These are phyloP conservation scores for Pestalotiopsis sp. DNA, from an alignment of 2,329 filamentous ascomycete genomes.

Conservation along the genomic window DNA sequence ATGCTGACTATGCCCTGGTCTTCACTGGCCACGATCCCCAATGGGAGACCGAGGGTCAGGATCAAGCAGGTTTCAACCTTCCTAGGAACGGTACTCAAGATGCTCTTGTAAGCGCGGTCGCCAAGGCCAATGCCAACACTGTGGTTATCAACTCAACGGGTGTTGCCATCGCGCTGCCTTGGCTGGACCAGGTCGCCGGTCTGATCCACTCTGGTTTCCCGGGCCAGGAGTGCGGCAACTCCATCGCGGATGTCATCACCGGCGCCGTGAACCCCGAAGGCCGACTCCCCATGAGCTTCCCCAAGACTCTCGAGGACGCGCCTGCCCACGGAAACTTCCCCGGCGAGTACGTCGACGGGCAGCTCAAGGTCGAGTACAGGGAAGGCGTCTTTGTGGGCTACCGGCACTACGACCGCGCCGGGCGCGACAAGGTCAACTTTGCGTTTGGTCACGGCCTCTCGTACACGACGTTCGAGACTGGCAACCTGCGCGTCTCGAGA, in stretches of 20 bases:
- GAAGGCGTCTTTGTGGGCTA: slow-evolving; percentile 73
- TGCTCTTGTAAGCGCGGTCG: slow-evolving; percentile 57
- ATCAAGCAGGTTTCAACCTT: slow-evolving; percentile 73
- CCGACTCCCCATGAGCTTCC: slow-evolving; percentile 67
- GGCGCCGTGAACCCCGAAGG: slow-evolving; percentile 67
- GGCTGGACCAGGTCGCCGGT: slow-evolving; percentile 57
- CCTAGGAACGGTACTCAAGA: slow-evolving; percentile 66
- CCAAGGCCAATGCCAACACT: slow-evolving; percentile 60
- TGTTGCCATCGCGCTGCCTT: slow-evolving; percentile 63
- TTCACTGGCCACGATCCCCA: slow-evolving; percentile 63
- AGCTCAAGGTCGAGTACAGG: slow-evolving; percentile 65
- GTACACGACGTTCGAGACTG: slow-evolving; percentile 55
- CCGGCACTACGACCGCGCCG: slow-evolving; percentile 65
- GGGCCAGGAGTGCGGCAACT: slow-evolving; percentile 70
- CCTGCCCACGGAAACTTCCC: slow-evolving; percentile 66
- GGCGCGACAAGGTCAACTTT: slow-evolving; percentile 60
- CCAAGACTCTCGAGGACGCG: slow-evolving; percentile 61
- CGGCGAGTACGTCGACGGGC: slow-evolving; percentile 44
- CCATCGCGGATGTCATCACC: slow-evolving; percentile 68
- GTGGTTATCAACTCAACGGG: slow-evolving; percentile 67
- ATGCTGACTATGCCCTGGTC: slow-evolving; percentile 64
- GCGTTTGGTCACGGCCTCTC: slow-evolving; percentile 68
- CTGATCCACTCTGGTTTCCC: slow-evolving; percentile 71
- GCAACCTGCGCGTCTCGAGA: slow-evolving; percentile 42
- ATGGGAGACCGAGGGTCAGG: slow-evolving; percentile 58